Conservation (phyloP, 352 stramenopile species). For the Thalassiosira oceanica region DNA sequence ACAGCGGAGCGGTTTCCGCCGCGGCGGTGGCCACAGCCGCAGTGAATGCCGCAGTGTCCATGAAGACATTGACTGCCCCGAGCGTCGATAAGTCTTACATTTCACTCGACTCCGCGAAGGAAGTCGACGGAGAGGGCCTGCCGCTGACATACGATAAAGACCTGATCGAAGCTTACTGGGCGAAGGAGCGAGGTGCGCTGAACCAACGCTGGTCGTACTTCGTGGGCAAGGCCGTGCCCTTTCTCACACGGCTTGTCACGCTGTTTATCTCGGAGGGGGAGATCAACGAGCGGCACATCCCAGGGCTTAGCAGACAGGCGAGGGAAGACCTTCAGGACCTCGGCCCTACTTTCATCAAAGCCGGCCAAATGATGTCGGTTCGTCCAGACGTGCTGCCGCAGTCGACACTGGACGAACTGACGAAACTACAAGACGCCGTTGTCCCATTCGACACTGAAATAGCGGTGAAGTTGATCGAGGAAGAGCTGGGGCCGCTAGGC, state of each 20-base stretch:
- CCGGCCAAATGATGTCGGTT: conserved; percentile 85
- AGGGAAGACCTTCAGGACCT: conserved; percentile 84
- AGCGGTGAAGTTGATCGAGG: conserved; percentile 82
- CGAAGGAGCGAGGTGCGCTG: conserved; percentile 77
- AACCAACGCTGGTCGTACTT: conserved; percentile 83
- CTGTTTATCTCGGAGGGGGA: conserved; percentile 78
- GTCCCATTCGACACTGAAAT: conserved; percentile 80
- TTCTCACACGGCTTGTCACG: conserved; percentile 77
- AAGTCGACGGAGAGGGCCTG: conserved; percentile 76
- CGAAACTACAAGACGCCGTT: conserved; percentile 84
- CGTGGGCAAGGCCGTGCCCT: conserved; percentile 82
- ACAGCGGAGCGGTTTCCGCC: conserved; percentile 66
- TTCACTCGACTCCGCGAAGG: conserved; percentile 52
- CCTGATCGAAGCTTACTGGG: conserved; percentile 84
- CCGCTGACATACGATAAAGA: conserved; percentile 85
- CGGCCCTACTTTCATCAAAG: conserved; percentile 86
- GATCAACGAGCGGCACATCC: conserved; percentile 80
- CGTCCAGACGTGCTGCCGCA: conserved; percentile 84
- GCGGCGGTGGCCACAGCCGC: conserved; percentile 79
- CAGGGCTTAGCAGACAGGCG: conserved; percentile 72
- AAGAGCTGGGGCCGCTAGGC: conserved; percentile 78
- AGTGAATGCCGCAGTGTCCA: conserved; percentile 78
- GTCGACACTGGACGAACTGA: conserved; percentile 82
- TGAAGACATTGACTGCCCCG: conserved; percentile 69
- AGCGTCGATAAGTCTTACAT: conserved; percentile 79